A percentile compares a stretch with the other conserved stretches of the same genome.
Evolutionary conservation across 768 basidiomycete genomes (phyloP).

Genomic region (Psilocybe cubensis): DNA sequence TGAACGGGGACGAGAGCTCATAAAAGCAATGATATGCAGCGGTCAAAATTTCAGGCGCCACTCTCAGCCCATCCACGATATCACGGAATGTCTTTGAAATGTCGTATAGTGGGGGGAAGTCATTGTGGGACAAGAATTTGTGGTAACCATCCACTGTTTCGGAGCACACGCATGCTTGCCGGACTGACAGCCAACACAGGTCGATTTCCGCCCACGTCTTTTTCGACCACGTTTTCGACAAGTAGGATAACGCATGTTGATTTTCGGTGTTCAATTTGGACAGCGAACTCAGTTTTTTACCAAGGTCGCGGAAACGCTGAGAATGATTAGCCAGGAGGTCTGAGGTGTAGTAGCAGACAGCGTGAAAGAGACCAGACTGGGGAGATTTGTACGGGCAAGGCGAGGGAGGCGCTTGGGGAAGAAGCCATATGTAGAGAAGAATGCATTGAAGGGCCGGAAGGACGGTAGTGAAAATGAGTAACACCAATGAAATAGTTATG

Average conservation of each 20-base stretch:
- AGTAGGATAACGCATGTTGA: not conserved
- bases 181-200: constrained; percentile 1
- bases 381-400: constrained; percentile 3
- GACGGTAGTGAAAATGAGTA: not conserved
- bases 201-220: constrained; percentile 1
- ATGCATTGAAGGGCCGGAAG: not conserved
- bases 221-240: not conserved
- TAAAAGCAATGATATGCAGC: constrained; percentile 1
- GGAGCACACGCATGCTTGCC: not conserved
- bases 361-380: not conserved
- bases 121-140: not conserved
- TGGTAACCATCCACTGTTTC: not conserved
- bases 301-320: not conserved
- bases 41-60: not conserved
- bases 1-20: not conserved
- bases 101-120: not conserved
- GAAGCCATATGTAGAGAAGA: not conserved
- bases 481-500: not conserved
- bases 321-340: not conserved
- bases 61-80: not conserved
- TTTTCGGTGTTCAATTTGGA: not conserved
- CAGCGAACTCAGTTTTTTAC: not conserved
- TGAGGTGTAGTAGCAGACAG: not conserved
- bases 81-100: not conserved
- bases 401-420: not conserved